phyloP scores from a whole-genome alignment of 495 filamentous ascomycete species.

The Lasiosphaeriaceae sp. region DNA sequence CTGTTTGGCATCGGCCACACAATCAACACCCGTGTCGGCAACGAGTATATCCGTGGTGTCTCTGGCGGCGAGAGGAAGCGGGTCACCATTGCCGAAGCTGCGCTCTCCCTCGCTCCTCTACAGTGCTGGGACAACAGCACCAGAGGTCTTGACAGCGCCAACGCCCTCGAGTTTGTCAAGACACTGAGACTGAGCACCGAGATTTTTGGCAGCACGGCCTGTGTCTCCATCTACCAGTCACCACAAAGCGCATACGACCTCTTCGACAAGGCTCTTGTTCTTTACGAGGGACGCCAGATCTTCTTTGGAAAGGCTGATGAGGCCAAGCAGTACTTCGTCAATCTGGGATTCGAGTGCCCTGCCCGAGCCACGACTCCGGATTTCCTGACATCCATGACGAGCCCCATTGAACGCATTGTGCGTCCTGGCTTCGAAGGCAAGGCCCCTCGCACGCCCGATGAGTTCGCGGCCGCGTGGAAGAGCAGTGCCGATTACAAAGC shows the following conservation, averaged over 20 bases:
- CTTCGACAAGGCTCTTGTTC: slow-evolving; percentile 74
- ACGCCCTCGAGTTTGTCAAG: slow-evolving; percentile 75
- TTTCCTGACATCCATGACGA: slow-evolving; percentile 77
- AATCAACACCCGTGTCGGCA: slow-evolving; percentile 71
- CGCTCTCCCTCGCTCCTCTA: slow-evolving; percentile 60
- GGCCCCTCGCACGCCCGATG: slow-evolving; percentile 69
- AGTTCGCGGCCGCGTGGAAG: slow-evolving; percentile 73
- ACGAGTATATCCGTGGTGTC: slow-evolving; percentile 75
- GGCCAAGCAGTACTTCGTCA: slow-evolving; percentile 66
- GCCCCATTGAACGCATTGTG: slow-evolving; percentile 61
- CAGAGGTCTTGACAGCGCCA: slow-evolving; percentile 74
- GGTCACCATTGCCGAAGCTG: slow-evolving; percentile 73
- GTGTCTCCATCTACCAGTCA: slow-evolving; percentile 84
- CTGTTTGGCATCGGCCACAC: slow-evolving; percentile 76
- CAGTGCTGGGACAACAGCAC: slow-evolving; percentile 88
- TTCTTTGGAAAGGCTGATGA: slow-evolving; percentile 64
- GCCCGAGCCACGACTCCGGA: slow-evolving; percentile 71
- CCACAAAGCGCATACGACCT: slow-evolving; percentile 71
- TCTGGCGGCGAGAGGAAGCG: slow-evolving; percentile 81
- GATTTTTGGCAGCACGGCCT: slow-evolving; percentile 58
- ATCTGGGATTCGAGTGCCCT: slow-evolving; percentile 74
- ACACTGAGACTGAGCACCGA: slow-evolving; percentile 64
- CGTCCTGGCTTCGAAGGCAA: slow-evolving; percentile 60
- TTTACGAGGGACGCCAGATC: slow-evolving; percentile 82
- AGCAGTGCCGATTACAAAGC: slow-evolving; percentile 62